Percentiles rank a stretch among this genome's conserved stretches.
Evolutionary conservation across 108 stramenopile genomes (phyloP).

Genomic region (Stephanodiscus minutulus): DNA sequence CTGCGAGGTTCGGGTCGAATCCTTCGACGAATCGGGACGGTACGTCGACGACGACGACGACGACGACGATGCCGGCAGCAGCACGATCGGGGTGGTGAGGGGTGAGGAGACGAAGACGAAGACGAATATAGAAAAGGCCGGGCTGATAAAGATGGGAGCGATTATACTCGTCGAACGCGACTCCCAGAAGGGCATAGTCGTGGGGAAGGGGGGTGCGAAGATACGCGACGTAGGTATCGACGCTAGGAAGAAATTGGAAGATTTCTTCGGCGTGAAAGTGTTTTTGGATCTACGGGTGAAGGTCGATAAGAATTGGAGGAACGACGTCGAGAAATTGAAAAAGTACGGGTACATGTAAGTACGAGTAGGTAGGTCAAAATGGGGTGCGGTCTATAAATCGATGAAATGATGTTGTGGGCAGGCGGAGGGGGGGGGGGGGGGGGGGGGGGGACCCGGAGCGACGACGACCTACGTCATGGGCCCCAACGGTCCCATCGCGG

Average conservation of each 20-base stretch:
- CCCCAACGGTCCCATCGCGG: no score
- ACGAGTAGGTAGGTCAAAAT: no score
- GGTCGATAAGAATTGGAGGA: conserved; percentile 96
- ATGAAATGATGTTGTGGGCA: no score
- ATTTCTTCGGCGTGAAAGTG: conserved; percentile 70
- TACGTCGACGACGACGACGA: conserved; percentile 33
- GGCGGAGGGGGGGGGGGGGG: no score
- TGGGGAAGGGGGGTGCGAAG: conserved; percentile 87
- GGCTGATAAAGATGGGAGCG: conserved; percentile 75
- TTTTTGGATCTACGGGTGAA: conserved; percentile 85
- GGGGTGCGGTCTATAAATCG: no score
- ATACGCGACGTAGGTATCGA: conserved; percentile 86
- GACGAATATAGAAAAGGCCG: no score
- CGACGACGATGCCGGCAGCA: neutral
- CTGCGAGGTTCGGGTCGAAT: conserved; percentile 86
- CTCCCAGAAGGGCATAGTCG: conserved; percentile 92
- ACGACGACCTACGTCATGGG: no score
- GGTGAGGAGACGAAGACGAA: conserved; percentile 26
- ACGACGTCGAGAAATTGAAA: conserved; percentile 72
- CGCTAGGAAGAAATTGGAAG: conserved; percentile 78
- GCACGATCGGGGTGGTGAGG: neutral
- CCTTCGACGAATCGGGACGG: conserved; percentile 82
- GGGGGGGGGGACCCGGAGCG: no score
- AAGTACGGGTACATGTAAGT: conserved; percentile 81
- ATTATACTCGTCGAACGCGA: conserved; percentile 85